A percentile compares a stretch with the other conserved stretches of the same genome.
Conservation (phyloP, 306 rosid genomes). For the Cyamopsis tetragonoloba region DNA sequence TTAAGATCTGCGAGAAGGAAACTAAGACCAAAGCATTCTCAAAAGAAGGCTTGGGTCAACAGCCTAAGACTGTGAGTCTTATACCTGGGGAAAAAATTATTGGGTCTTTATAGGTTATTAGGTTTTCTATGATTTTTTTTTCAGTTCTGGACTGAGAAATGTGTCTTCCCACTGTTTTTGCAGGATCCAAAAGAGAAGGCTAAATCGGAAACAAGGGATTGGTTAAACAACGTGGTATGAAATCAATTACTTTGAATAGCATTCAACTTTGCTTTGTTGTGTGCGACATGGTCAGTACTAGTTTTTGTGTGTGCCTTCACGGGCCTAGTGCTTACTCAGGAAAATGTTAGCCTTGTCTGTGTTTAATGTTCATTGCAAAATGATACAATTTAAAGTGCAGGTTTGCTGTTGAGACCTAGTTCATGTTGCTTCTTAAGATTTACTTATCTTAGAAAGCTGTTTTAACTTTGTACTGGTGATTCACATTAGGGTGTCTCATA, state of each 20-base stretch:
- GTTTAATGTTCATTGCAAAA: neutral
- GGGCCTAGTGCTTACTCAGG: conserved; percentile 10
- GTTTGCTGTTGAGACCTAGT: conserved; percentile 23
- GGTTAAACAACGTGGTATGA: conserved; percentile 96
- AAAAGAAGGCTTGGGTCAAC: conserved; percentile 96
- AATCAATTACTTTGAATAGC: conserved; percentile 11
- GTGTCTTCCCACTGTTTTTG: conserved; percentile 24
- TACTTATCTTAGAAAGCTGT: neutral
- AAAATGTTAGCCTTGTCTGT: conserved; percentile 14
- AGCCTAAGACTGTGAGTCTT: conserved; percentile 88
- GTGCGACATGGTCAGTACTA: conserved; percentile 19
- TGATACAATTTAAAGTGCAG: neutral
- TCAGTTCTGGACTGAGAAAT: conserved; percentile 11
- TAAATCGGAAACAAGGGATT: conserved; percentile 93
- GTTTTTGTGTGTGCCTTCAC: neutral
- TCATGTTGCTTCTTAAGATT: conserved; percentile 15
- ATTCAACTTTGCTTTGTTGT: conserved; percentile 14
- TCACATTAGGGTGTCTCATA: neutral
- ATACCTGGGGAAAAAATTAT: neutral
- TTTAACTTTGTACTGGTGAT: neutral
- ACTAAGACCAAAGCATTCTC: conserved; percentile 97
- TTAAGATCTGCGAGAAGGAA: conserved; percentile 95
- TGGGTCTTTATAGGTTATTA: conserved; percentile 1
- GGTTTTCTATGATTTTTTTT: neutral
- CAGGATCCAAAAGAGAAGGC: conserved; percentile 99